Base-by-base conservation (phyloP, 176 grass and related monocot species). In the Thalia dealbata region DNA sequence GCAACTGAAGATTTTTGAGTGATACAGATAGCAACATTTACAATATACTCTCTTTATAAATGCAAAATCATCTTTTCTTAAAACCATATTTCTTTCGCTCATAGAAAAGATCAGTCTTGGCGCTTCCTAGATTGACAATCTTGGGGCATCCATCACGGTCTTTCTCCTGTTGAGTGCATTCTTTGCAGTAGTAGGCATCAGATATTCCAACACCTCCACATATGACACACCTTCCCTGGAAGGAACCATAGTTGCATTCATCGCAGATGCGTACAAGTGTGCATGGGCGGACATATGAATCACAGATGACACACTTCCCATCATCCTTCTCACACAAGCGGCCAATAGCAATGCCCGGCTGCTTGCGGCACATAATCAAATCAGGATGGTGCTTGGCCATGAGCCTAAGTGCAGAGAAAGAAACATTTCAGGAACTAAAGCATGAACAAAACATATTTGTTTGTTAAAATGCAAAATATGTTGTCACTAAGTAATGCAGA, bases 321-420 rank as follows among this genome's bases (percentile, higher is more conserved):
- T 71, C 69, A 16, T 51, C 44, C 23, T 71, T 71, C 46, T 71
- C 69, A 16, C 69, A 71, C 44, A 71, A 12, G 46, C 69, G 68
- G 43, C 50, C 70, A 22, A 73, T 73, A 8, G 70, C 70, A 14
- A 52, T 73, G 10, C 48, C 50, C 11, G 70, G 70, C 44, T 55
- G 70, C 70, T 73, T 73, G 22, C 70, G 70, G 50, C 70, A 73
- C 45, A 46, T 71, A 71, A 71, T 71, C 11, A 71, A 22, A 71
- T 71, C 68, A 25, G 44, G 68, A 71, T 64, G 61, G 26, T 27
- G 25, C 61, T 64, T 25, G 61, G 26, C 61, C 61, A 29, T 25
- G 61, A 15, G 0, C 18, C 18, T 19, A 16, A 18, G 32, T 38
- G 11, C 45, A 48, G 45, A 48, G 1, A 48, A 48, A 48, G 45